Conservation (phyloP, 1,284 basidiomycete genomes). For the Heliocybe sulcata region DNA sequence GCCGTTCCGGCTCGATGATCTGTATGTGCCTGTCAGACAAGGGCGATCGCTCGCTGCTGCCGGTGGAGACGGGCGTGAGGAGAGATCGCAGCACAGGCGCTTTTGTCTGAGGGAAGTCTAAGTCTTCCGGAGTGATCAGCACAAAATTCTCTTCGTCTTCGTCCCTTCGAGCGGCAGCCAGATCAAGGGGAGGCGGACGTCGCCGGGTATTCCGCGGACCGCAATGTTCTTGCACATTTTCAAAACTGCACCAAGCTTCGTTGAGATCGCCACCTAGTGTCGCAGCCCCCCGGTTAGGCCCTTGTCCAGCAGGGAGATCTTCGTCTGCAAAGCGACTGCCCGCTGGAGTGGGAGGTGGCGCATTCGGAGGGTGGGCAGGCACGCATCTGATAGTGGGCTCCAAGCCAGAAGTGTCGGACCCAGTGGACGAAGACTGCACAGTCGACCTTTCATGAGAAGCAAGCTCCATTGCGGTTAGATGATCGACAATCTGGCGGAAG, state of each 20-base stretch:
- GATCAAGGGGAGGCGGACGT: background rate
- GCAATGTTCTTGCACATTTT: background rate
- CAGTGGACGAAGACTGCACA: constrained; percentile 15
- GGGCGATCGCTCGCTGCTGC: constrained; percentile 12
- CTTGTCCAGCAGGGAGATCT: background rate
- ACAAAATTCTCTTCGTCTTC: constrained; percentile 28
- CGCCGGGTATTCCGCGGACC: background rate
- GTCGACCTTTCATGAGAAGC: background rate
- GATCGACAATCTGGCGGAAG: constrained; percentile 77
- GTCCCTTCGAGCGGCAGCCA: background rate
- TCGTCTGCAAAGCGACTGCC: background rate
- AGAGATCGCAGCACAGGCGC: constrained; percentile 25
- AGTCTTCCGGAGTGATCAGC: constrained; percentile 16
- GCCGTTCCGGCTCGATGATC: constrained; percentile 38
- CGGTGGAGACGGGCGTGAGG: background rate
- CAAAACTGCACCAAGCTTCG: background rate
- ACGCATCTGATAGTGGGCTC: background rate
- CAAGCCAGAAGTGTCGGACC: background rate
- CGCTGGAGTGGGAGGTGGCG: constrained; percentile 13
- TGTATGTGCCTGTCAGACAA: constrained; percentile 33
- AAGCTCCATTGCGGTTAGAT: constrained; percentile 63
- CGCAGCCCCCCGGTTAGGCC: background rate
- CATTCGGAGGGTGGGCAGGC: background rate
- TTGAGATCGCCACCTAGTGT: background rate
- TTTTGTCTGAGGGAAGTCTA: background rate